These are phyloP conservation scores for Metarhizium humberi DNA, from an alignment of 2,329 filamentous ascomycete species.

Conservation along the genomic window DNA sequence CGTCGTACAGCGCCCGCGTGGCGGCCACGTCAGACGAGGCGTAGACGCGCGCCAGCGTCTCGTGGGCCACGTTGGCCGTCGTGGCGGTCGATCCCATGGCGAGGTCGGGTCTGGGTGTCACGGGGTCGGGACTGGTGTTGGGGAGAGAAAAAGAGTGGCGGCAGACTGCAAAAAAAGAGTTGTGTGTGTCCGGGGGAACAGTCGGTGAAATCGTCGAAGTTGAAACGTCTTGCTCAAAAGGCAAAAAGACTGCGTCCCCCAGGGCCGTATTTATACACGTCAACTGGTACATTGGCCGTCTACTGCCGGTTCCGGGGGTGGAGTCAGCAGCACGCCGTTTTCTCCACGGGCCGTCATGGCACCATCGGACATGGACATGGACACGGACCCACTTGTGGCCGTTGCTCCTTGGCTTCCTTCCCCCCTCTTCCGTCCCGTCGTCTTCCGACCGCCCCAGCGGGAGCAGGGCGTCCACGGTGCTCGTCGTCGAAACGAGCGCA, in stretches of 20 bases:
- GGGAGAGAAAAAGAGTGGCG: too few species aligned
- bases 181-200: too few species aligned
- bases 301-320: not conserved
- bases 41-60: conserved; percentile 16
- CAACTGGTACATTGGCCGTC: too few species aligned
- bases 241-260: too few species aligned
- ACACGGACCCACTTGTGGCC: not conserved
- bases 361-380: conserved; percentile 3
- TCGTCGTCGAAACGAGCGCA: too few species aligned
- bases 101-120: too few species aligned
- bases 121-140: too few species aligned
- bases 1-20: conserved; percentile 22
- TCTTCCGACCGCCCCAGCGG: not conserved
- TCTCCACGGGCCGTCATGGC: not conserved
- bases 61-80: conserved; percentile 15
- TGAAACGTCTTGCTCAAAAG: too few species aligned
- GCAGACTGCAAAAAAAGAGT: too few species aligned
- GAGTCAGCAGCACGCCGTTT: not conserved
- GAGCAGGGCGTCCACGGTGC: too few species aligned
- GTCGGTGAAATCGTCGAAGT: too few species aligned
- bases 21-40: conserved; percentile 14
- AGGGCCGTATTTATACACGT: not conserved
- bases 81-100: not conserved
- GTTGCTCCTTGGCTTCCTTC: not conserved
- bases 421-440: conserved; percentile 4